Base-by-base conservation (phyloP, 2,329 filamentous ascomycete genomes). In the Aspergillus costaricaensis region DNA sequence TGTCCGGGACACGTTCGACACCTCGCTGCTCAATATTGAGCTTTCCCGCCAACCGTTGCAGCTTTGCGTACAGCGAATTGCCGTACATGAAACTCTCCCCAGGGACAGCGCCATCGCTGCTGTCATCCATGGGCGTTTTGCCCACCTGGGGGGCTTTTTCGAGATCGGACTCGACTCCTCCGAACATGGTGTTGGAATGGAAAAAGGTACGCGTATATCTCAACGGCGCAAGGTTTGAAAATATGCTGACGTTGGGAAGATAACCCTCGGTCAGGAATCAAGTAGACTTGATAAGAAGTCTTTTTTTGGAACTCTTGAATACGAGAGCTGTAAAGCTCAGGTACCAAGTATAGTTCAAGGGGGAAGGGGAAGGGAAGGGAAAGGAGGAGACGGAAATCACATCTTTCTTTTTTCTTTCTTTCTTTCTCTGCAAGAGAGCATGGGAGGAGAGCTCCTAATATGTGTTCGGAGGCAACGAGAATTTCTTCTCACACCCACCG, bases 1-100 rank as follows among this genome's bases (percentile, higher is more conserved):
- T 81, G 57, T 86, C 85, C 0, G 88, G 89, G 36, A 92, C 89
- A 51, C 89, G 83, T 77, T 92, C 89, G 61, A 92, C 91, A 57
- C 90, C 90, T 70, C 89, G 80, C 77, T 90, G 86, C 76, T 93
- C 90, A 57, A 92, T 84, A 44, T 87, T 85, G 63, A 89, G 81
- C 67, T 82, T 86, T 47, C 83, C 86, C 0, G 87, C 88, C 14
- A 90, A 68, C 30, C 86, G 82, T 73, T 89, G 88, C 0, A 87
- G 64, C 69, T 80, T 85, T 17, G 85, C 86, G 68, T 86, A 87
- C 59, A 78, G 67, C 38, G 79, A 79, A 68, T 84, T 74, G 59
- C 86, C 86, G 61, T 84, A 78, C 61, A 82, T 81, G 66, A 89
- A 87, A 63, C 76, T 84, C 68, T 88, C 84, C 23, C 84, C 84